Evolutionary conservation across 176 grass and related monocot species (phyloP).

Genomic region (Aegilops tauschii): DNA sequence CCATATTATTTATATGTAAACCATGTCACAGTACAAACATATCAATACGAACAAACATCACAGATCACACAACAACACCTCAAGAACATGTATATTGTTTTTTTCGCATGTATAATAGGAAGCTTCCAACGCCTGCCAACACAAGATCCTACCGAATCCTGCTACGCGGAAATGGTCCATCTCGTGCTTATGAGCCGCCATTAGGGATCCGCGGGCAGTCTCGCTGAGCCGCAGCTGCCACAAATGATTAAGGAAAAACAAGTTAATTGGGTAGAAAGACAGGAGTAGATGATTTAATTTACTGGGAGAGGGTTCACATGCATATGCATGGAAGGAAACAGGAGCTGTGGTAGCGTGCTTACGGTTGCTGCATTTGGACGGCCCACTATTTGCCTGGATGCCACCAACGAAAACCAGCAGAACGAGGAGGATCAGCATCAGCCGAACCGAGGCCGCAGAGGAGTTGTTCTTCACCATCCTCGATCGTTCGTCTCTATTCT

Average conservation of each 20-base stretch:
- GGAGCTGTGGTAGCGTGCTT: neutral
- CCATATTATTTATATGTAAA: too few species aligned
- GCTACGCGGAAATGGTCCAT: neutral
- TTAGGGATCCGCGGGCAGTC: neutral
- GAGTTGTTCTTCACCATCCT: neutral
- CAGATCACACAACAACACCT: too few species aligned
- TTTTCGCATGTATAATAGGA: neutral
- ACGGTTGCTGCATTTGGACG: neutral
- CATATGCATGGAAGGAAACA: neutral
- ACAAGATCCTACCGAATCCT: neutral
- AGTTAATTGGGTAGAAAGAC: neutral
- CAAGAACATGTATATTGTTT: neutral
- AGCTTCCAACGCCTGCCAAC: neutral
- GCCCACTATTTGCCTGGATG: neutral
- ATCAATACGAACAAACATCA: too few species aligned
- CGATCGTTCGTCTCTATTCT: neutral
- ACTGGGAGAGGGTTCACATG: too few species aligned
- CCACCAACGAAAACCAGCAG: neutral
- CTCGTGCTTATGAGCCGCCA: neutral
- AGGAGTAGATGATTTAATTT: too few species aligned
- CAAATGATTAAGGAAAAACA: neutral
- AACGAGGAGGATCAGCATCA: neutral
- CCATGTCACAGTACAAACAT: too few species aligned
- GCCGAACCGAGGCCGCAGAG: neutral
- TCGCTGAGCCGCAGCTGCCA: neutral